Conservation (phyloP, 176 grass and related monocot genomes). For the Hordeum vulgare region DNA sequence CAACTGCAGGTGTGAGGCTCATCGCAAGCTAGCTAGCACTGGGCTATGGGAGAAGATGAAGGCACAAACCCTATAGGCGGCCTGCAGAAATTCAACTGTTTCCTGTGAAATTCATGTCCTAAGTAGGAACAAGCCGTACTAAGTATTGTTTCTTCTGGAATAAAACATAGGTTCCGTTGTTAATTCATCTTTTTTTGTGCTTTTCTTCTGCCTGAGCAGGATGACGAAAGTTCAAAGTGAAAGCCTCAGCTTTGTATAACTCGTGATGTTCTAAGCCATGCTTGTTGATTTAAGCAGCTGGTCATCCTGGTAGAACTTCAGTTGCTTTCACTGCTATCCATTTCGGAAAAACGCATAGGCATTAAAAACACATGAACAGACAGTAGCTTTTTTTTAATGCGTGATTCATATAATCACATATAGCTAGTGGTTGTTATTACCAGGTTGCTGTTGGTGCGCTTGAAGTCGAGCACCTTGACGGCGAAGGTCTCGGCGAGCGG, state of each 20-base stretch:
- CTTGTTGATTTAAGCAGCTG: not conserved
- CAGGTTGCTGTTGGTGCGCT: too few relatives aligned
- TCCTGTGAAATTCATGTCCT: not conserved
- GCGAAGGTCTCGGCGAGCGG: too few relatives aligned
- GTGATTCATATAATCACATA: too few relatives aligned
- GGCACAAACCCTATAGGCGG: not conserved
- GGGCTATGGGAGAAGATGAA: not conserved
- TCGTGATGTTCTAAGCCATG: not conserved
- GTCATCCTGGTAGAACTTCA: too few relatives aligned
- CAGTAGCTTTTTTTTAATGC: too few relatives aligned
- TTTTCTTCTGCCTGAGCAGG: not conserved
- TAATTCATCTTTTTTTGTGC: not conserved
- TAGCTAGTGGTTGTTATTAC: too few relatives aligned
- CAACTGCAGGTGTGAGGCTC: constrained; percentile 20
- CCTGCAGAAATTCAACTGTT: not conserved
- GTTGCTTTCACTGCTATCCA: not conserved
- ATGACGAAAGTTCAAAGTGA: not conserved
- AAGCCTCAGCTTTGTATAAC: not conserved
- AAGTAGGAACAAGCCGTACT: not conserved
- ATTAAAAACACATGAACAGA: too few relatives aligned
- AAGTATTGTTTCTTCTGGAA: not conserved
- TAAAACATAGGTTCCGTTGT: not conserved
- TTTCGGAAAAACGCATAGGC: not conserved
- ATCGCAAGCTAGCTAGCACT: not conserved
- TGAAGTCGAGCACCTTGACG: too few relatives aligned